A percentile compares a stretch with the other conserved stretches of the same genome.
phyloP scores from a whole-genome alignment of 169 alveolate species.

The Eimeria acervulina region DNA sequence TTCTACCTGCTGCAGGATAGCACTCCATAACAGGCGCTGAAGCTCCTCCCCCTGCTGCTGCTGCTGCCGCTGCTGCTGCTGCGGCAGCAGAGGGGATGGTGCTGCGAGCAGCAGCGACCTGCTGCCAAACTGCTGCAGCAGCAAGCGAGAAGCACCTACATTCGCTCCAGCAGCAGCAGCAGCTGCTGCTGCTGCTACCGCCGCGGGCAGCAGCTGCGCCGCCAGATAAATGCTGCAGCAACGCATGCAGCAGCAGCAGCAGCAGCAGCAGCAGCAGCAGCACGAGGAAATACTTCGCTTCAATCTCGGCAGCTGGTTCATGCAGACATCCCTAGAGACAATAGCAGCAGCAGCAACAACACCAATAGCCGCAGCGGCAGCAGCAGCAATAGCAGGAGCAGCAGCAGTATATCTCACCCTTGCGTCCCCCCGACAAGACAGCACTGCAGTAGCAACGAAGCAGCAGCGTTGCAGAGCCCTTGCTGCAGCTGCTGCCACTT shows the following conservation, averaged over 20 bases:
- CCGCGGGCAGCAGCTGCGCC: conserved; percentile 50
- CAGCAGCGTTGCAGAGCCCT: background rate
- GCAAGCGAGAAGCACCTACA: background rate
- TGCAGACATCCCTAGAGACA: background rate
- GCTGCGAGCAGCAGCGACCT: conserved; percentile 35
- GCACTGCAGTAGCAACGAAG: conserved; percentile 64
- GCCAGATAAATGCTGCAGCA: conserved; percentile 19
- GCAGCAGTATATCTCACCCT: conserved; percentile 33
- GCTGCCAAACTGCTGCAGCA: conserved; percentile 37
- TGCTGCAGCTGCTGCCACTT: conserved; percentile 72
- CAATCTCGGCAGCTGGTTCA: background rate
- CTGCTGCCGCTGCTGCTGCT: conserved; percentile 29
- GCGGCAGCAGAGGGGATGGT: conserved; percentile 40
- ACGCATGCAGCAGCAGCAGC: conserved; percentile 28
- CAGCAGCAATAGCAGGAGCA: conserved; percentile 25
- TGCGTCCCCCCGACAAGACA: conserved; percentile 14
- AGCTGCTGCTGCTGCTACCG: conserved; percentile 47
- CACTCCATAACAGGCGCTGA: conserved; percentile 50
- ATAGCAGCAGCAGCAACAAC: conserved; percentile 15
- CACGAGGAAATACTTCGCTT: background rate
- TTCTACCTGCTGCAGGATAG: conserved; percentile 21
- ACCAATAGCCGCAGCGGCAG: background rate
- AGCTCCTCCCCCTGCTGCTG: conserved; percentile 50
- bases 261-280: background rate
- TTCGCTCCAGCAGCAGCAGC: conserved; percentile 15